Conservation (phyloP, 257 asterid species). For the Paulownia fortunei region DNA sequence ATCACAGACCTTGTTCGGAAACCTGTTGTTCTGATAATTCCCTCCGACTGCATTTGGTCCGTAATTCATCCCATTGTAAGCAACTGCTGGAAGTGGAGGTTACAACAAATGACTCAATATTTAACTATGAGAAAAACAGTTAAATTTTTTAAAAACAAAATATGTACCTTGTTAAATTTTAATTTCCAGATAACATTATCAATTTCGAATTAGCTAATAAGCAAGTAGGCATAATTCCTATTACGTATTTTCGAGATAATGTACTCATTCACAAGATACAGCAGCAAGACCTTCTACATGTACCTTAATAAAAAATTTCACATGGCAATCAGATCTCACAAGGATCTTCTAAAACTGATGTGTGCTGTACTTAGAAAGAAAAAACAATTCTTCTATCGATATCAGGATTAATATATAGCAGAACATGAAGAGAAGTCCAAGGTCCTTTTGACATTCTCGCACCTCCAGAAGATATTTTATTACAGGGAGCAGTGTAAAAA, state of each 20-base stretch:
- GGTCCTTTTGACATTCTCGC: constrained; percentile 14
- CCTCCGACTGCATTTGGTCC: constrained; percentile 61
- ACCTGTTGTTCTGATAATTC: constrained; percentile 58
- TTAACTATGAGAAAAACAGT: background rate
- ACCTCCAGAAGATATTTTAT: background rate
- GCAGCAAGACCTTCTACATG: background rate
- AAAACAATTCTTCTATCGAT: background rate
- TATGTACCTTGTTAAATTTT: background rate
- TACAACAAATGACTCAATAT: constrained; percentile 1
- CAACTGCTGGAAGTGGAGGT: constrained; percentile 43
- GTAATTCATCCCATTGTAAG: constrained; percentile 58
- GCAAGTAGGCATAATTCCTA: constrained; percentile 1
- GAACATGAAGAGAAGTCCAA: background rate
- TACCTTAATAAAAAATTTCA: background rate
- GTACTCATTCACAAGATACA: background rate
- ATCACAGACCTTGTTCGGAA: constrained; percentile 49
- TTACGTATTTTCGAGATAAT: background rate
- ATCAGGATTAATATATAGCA: background rate
- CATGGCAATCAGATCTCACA: background rate
- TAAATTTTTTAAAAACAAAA: background rate
- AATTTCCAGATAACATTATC: background rate
- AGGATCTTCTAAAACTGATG: background rate
- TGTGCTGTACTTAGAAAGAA: background rate
- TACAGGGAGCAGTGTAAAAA: background rate
- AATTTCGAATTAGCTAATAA: constrained; percentile 11